Evolutionary conservation across 179 eudicot genomes (phyloP).

Genomic region (Nepenthes alata): DNA sequence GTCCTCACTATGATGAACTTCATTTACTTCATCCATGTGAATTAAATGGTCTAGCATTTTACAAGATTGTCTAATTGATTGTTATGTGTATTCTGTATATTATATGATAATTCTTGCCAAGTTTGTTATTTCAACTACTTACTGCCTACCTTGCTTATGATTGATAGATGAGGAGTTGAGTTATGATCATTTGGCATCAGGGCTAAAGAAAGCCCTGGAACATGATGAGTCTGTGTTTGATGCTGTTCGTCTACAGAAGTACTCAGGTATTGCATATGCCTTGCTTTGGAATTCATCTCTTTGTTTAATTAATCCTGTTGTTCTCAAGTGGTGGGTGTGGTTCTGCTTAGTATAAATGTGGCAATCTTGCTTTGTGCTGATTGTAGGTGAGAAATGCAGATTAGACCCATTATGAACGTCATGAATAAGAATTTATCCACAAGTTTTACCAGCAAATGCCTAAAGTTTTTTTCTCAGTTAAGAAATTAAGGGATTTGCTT

Average conservation of each 20-base stretch:
- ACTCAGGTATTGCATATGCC: constrained; percentile 37
- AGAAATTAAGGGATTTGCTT: too few species aligned
- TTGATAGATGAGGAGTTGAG: constrained; percentile 53
- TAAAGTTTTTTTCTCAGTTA: too few species aligned
- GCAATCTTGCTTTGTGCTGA: too few species aligned
- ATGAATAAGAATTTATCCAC: too few species aligned
- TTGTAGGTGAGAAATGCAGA: too few species aligned
- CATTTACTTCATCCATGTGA: background rate
- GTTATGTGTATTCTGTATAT: background rate
- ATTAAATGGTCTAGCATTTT: background rate
- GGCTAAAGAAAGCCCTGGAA: constrained; percentile 58
- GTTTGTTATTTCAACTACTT: background rate
- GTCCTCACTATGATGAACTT: too few species aligned
- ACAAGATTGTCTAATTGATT: background rate
- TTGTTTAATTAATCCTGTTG: too few species aligned
- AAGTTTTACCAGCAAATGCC: too few species aligned
- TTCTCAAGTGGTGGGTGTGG: too few species aligned
- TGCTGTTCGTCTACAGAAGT: constrained; percentile 76
- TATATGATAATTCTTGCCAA: constrained; percentile 1
- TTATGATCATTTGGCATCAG: constrained; percentile 68
- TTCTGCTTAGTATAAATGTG: too few species aligned
- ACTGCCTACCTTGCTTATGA: constrained; percentile 3
- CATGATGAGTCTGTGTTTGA: constrained; percentile 64
- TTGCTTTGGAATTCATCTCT: too few species aligned
- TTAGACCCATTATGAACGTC: too few species aligned